Base-by-base conservation (phyloP, 1,139 yeast genomes). In the Nakaseomyces delphensis region DNA sequence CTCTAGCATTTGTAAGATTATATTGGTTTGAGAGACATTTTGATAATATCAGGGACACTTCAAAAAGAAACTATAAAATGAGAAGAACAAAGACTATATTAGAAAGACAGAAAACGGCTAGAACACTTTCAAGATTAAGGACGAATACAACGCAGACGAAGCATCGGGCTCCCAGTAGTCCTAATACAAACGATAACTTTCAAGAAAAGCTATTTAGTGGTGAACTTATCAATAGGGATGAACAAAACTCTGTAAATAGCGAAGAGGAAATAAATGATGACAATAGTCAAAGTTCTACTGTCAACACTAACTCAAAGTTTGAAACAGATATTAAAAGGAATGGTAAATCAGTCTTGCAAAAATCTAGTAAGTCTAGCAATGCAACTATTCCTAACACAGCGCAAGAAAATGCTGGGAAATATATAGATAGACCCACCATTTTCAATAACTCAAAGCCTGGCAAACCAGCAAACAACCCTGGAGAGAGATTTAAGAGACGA, bases 21-120 rank as follows among this genome's bases (percentile, higher is more conserved):
- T 85, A 83, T 59, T 84, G 95, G 83, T 91, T 85, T 63, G 96
- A 89, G 59, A 74, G 87, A 49, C 76, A 83, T 54, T 87, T 93
- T 61, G 91, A 85, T 59, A 77, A 81, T 51, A 89, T 93, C 56
- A 81, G 81, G 51, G 77, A 72, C 45, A 72, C 73, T 43, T 84
- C 95, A 16, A 83, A 83, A 56, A 60, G 76, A 49, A 82, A 87
- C 57, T 82, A 78, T 58, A 74, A 77, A 57, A 80, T 85, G 84
- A 74, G 96, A 54, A 70, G 94, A 45, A 74, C 84, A 0, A 84
- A 84, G 28, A 85, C 95, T 0, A 53, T 60, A 18, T 37, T 60
- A 35, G 59, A 56, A 29, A 50, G 64, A 41, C 63, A 62, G 43
- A 59, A 83, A 45, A 78, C 84, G 27, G 79, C 82, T 2, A 67